Base-by-base conservation (phyloP, 78 protist genomes). In the Ministeria vibrans region DNA sequence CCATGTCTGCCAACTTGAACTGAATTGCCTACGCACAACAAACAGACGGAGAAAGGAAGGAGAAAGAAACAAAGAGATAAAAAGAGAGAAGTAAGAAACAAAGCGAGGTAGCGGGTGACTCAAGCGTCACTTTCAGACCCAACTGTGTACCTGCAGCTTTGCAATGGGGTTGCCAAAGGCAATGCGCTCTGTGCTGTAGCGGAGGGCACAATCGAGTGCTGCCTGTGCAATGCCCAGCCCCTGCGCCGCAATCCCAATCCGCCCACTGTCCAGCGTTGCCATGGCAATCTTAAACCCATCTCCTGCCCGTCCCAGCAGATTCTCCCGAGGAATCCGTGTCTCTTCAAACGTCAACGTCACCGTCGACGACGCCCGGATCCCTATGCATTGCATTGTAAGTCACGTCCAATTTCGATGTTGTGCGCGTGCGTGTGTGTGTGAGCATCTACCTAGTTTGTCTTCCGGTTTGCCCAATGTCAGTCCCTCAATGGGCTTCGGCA, bases 181-280 rank as follows among this genome's bases (percentile, higher is more conserved):
- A 71, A 83, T 81, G 59, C 96, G 84, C 77, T 90, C 87, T 49
- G 59, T 72, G 36, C 87, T 34, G 78, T 93, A 93, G n/a, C 85
- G 88, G 51, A 93, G 30, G 38, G 98, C 90, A 42, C 86, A 81
- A 23, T 93, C 98, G 38, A 90, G 87, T n/a, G 95, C 91, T 28
- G 96, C 98, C 87, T 87, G 89, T 1, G 95, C 98, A 5, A 96
- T 79, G 30, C 98, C 98, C 28, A 94, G 30, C 88, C 91, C 94
- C 84, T 96, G 98, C 13, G 93, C 90, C 15, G 94, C 98, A 72
- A 95, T 93, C 70, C 98, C 98, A 42, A 95, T 92, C 28, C 98
- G 86, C 9, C 98, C 98, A 32, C 88, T 96, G 85, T 95, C 94
- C 41, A 95, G 80, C 7, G 93, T 86, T 30, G 70, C 79, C 43